phyloP scores from a whole-genome alignment of 2,329 filamentous ascomycete genomes.

The Aspergillus ustus region DNA sequence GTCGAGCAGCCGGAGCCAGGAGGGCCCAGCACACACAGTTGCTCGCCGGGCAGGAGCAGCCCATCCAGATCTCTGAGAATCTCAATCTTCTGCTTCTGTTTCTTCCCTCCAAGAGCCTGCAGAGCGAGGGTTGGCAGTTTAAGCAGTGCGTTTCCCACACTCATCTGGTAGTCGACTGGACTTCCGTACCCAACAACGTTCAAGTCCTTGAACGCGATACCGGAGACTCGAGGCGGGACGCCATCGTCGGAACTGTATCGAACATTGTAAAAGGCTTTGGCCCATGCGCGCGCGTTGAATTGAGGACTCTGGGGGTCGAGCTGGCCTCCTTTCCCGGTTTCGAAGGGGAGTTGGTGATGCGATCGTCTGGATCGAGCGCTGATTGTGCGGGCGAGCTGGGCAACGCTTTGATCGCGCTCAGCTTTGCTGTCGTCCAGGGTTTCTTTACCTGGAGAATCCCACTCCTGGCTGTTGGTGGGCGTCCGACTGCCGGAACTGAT shows the following conservation, averaged over 20 bases:
- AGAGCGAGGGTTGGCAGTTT: conserved; percentile 6
- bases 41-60: conserved; percentile 6
- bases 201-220: conserved; percentile 16
- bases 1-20: conserved; percentile 11
- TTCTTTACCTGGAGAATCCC: not conserved
- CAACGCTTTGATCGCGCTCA: conserved; percentile 4
- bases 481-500: conserved; percentile 2
- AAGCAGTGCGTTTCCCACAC: conserved; percentile 7
- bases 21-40: conserved; percentile 8
- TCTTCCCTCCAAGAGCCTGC: conserved; percentile 6
- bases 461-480: conserved; percentile 1
- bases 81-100: conserved; percentile 6
- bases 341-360: conserved; percentile 12
- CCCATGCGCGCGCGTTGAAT: conserved; percentile 20
- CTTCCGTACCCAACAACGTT: conserved; percentile 9
- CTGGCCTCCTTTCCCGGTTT: not conserved
- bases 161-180: conserved; percentile 12
- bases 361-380: conserved; percentile 3
- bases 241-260: conserved; percentile 14
- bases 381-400: conserved; percentile 15
- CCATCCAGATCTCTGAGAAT: conserved; percentile 5
- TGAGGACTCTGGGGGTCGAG: conserved; percentile 17
- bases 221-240: conserved; percentile 8
- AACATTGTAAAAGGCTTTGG: conserved; percentile 20
- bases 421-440: not conserved